Base-by-base conservation (phyloP, 1,284 basidiomycete genomes). In the Sparassis latifolia region DNA sequence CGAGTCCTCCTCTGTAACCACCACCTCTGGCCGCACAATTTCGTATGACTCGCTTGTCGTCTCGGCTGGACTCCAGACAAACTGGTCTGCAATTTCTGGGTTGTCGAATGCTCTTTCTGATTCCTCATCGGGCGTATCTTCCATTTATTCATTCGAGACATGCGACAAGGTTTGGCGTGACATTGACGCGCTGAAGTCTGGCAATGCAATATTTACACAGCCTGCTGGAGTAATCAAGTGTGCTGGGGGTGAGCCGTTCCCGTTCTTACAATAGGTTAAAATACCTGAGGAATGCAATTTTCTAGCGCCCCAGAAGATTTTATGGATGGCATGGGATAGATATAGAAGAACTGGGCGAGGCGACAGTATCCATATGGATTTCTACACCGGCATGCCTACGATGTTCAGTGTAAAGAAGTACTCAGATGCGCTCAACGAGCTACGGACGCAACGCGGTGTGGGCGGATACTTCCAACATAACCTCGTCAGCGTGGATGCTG, bases 401-500 rank as follows among this genome's bases (percentile, higher is more conserved):
- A 98, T 99, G 92, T 98, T 99, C 70, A 82, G 76, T 56, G 86
- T 89, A 49, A 86, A 87, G 63, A 94, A 97, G 69, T 99, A 98
- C 71, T 88, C 90, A 9, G 86, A 94, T 55, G 89, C 85, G 3
- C 77, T 98, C 45, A 78, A 97, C 51, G 72, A 75, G 46, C 75
- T 98, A 50, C 84, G 96, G 45, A 63, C 86, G 51, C 70, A 89
- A 62, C 88, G 96, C 52, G 86, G 86, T 50, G 80, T 98, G 52
- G 84, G 79, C 27, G 92, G 79, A 1, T 70, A 80, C 54, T 97
- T 97, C 71, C 77, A 81, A 60, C 87, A 92, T 71, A 92, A 98
- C 67, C 82, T 99, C 45, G 73, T 87, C 50, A 76, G 86, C 35
- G 73, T 98, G 54, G 82, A 93, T 66, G 63, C 77, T 9, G 68